Percentiles rank a stretch among this genome's conserved stretches.
Conservation (phyloP, 345 rosid species). For the Gossypium australe region DNA sequence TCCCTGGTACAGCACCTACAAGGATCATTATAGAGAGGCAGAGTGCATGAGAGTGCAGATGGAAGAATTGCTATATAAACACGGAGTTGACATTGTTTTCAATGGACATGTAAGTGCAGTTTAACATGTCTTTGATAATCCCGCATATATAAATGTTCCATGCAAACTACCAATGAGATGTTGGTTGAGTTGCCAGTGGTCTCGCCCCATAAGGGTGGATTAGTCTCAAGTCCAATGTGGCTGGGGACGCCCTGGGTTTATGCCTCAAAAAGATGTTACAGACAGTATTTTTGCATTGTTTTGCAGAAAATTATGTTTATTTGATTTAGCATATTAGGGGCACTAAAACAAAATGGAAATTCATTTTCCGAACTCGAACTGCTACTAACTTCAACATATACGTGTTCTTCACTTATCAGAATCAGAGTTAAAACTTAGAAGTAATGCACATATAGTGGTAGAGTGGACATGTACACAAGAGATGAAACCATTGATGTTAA, state of each 20-base stretch:
- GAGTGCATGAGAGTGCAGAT: constrained; percentile 81
- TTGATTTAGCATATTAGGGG: neutral
- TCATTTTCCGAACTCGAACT: no score
- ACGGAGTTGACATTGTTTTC: constrained; percentile 69
- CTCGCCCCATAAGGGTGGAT: no score
- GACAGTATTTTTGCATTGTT: neutral
- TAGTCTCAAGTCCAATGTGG: no score
- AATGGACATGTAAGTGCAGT: constrained; percentile 59
- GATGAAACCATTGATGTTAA: neutral
- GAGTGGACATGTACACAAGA: neutral
- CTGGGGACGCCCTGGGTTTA: no score
- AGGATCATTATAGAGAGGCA: constrained; percentile 73
- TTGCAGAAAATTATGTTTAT: neutral
- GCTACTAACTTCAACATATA: no score
- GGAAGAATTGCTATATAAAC: constrained; percentile 62
- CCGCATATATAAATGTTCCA: neutral
- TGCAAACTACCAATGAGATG: no score
- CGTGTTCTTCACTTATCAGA: no score
- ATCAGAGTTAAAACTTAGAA: no score
- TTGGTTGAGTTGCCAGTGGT: no score
- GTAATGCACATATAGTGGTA: neutral
- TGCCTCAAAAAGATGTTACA: neutral
- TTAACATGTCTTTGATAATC: neutral
- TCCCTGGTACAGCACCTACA: constrained; percentile 89
- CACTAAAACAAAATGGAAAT: no score